phyloP scores from a whole-genome alignment of 2,329 filamentous ascomycete genomes.

The Verticillium tricorpus region DNA sequence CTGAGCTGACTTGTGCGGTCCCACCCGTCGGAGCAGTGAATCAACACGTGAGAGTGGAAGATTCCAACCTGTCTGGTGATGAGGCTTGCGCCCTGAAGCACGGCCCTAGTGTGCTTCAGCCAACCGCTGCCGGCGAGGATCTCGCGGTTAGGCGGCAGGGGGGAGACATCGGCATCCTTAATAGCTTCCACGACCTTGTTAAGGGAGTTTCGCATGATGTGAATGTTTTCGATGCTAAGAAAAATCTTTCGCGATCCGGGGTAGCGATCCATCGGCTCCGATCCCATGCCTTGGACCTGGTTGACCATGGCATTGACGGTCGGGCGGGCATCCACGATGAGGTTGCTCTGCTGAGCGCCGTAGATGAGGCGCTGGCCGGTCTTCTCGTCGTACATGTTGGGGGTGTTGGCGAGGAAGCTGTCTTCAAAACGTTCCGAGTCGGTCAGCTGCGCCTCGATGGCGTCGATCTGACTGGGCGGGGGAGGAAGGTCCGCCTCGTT shows the following conservation, averaged over 20 bases:
- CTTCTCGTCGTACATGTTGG: conserved; percentile 50
- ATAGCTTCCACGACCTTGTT: conserved; percentile 83
- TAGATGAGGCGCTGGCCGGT: conserved; percentile 67
- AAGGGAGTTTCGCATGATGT: conserved; percentile 92
- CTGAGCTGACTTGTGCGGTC: conserved; percentile 94
- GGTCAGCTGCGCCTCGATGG: conserved; percentile 44
- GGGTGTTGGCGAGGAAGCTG: conserved; percentile 54
- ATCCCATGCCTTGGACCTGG: conserved; percentile 87
- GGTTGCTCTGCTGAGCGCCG: conserved; percentile 85
- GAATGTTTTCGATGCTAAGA: conserved; percentile 95
- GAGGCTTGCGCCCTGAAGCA: conserved; percentile 78
- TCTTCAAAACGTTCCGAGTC: conserved; percentile 66
- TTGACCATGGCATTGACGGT: conserved; percentile 93
- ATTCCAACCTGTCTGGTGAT: conserved; percentile 87
- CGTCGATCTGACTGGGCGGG: conserved; percentile 47
- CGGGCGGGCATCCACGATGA: conserved; percentile 93
- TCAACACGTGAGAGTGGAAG: conserved; percentile 89
- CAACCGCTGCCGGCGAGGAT: conserved; percentile 79
- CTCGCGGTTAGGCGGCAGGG: conserved; percentile 76
- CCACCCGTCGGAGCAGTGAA: conserved; percentile 98
- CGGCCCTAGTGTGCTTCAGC: conserved; percentile 81
- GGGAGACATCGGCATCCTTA: conserved; percentile 86
- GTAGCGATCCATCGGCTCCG: conserved; percentile 98
- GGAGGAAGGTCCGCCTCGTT: conserved; percentile 28
- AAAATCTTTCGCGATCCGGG: conserved; percentile 87